Base-by-base conservation (phyloP, 495 filamentous ascomycete species). In the Usnea hakonensis region DNA sequence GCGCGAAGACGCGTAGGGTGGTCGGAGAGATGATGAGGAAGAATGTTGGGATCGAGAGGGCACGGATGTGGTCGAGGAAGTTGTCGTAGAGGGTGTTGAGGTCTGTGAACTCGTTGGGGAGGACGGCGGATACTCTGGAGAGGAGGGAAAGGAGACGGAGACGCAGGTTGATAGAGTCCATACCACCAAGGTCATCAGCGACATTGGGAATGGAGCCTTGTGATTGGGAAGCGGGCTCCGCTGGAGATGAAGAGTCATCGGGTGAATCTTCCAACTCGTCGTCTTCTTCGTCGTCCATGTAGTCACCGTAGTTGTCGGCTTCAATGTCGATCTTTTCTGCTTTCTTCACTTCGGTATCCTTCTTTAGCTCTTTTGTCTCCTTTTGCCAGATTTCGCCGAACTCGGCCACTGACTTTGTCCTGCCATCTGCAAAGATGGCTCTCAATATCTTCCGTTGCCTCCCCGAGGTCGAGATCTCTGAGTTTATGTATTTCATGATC, bases 21-120 rank as follows among this genome's bases (percentile, higher is more conserved):
- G 76, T 67, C 21, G 82, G 78, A 32, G 81, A 81, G 65, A 93
- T 73, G 58, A 95, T 83, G n/a, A 85, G 73, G 43, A 84, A 79
- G 73, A 95, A 95, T n/a, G 83, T 70, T 0, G 85, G 80, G 0
- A 91, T 77, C 0, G 90, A 83, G 4, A 92, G 78, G 32, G 78
- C 78, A 21, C 84, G 80, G 23, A 94, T 78, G 60, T 82, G 81
- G 43, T 87, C 83, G 56, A 82, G 79, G 62, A 86, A 87, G 23
- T 79, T 74, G 61, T 87, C 80, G 73, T 90, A 91, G 64, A 95
- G 82, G 8, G 84, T 81, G 1, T 74, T 72, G 0, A 81, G 67
- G 26, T 72, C 53, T 23, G 78, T 77, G 64, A 87, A 85, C n/a
- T 73, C 65, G 1, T 70, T 37, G 2, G 76, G 73, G 7, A 81